These are phyloP conservation scores for Melampsora americana DNA, from an alignment of 1,284 basidiomycete genomes.

Conservation along the genomic window DNA sequence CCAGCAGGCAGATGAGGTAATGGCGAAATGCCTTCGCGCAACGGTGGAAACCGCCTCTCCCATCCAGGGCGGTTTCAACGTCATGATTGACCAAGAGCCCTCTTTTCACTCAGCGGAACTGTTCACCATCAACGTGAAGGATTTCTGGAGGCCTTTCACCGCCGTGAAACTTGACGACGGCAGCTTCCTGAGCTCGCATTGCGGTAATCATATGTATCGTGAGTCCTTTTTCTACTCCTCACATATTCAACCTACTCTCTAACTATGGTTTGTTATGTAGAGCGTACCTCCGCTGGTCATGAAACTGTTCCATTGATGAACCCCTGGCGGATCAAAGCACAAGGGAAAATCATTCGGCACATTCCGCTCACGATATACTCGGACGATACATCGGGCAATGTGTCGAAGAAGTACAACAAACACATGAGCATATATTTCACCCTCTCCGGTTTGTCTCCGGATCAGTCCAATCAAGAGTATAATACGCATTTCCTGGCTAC, in stretches of 20 bases:
- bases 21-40: not conserved
- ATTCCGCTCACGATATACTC: not conserved
- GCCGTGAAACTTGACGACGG: not conserved
- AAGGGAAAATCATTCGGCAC: constrained; percentile 5
- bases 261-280: not conserved
- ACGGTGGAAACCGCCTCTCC: not conserved
- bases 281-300: not conserved
- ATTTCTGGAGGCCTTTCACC: not conserved
- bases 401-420: too few relatives aligned
- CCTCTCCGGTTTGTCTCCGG: not conserved
- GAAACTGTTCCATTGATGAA: not conserved
- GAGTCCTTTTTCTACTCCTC: too few relatives aligned
- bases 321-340: not conserved
- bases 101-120: not conserved
- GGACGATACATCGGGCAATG: constrained; percentile 13
- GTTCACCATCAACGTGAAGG: not conserved
- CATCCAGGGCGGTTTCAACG: not conserved
- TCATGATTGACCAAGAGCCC: not conserved
- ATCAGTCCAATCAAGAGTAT: constrained; percentile 10
- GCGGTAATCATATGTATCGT: not conserved
- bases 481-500: constrained; percentile 13
- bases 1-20: too few relatives aligned
- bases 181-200: not conserved
- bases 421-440: too few relatives aligned
- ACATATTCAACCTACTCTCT: too few relatives aligned